phyloP scores from a whole-genome alignment of 1,284 basidiomycete species.

The Papiliotrema terrestris region DNA sequence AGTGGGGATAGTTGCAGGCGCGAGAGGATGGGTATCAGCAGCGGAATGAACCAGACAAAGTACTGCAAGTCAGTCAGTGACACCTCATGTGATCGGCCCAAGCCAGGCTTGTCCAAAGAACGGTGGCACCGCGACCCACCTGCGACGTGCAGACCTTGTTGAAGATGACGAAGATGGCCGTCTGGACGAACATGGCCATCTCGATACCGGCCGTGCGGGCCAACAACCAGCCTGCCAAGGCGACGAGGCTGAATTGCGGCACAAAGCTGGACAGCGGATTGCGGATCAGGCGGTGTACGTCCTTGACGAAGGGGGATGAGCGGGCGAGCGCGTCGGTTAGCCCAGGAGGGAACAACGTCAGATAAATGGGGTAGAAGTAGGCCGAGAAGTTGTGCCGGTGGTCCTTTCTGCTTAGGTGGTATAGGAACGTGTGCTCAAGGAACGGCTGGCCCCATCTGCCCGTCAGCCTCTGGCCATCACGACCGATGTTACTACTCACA shows the following conservation, averaged over 20 bases:
- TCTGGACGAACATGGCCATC: constrained; percentile 79
- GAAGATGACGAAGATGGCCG: constrained; percentile 83
- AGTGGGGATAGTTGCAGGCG: constrained; percentile 56
- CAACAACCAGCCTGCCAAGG: constrained; percentile 37
- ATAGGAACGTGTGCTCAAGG: constrained; percentile 86
- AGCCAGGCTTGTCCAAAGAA: not conserved
- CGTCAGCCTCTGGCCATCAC: not conserved
- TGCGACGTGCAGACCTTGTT: constrained; percentile 99
- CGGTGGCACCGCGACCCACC: constrained; percentile 54
- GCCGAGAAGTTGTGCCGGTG: constrained; percentile 98
- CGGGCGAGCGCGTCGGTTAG: constrained; percentile 45
- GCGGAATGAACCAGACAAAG: constrained; percentile 94
- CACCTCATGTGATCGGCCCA: not conserved
- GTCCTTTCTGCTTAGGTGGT: constrained; percentile 86
- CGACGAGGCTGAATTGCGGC: constrained; percentile 49
- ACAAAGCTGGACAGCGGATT: constrained; percentile 48
- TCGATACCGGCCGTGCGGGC: constrained; percentile 56
- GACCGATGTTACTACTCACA: constrained; percentile 57
- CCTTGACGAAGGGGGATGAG: not conserved
- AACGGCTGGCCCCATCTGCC: constrained; percentile 89
- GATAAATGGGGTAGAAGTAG: constrained; percentile 92
- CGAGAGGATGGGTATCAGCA: constrained; percentile 78
- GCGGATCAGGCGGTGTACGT: constrained; percentile 14
- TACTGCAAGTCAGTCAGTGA: constrained; percentile 65
- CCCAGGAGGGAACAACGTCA: constrained; percentile 48